These are phyloP conservation scores for Ophiocytium majus DNA, from an alignment of 352 stramenopile genomes.

Conservation along the genomic window DNA sequence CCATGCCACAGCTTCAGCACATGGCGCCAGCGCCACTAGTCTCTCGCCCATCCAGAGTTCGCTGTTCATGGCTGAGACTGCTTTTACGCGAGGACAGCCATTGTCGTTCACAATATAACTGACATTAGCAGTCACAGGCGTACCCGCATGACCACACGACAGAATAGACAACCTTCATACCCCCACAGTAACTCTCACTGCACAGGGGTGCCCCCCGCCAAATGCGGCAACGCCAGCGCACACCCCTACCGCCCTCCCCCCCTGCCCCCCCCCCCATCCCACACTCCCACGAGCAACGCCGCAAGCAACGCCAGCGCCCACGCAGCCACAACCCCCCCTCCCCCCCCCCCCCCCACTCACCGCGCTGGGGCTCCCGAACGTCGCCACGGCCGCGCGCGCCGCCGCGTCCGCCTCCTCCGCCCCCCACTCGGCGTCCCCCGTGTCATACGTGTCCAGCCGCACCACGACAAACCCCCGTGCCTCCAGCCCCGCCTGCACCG, in stretches of 20 bases:
- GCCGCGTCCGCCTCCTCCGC: constrained; percentile 15
- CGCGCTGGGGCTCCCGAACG: constrained; percentile 47
- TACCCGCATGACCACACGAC: too few species aligned
- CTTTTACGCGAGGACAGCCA: too few species aligned
- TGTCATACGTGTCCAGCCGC: constrained; percentile 54
- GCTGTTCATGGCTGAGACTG: too few species aligned
- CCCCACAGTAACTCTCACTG: not conserved
- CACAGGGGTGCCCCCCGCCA: not conserved
- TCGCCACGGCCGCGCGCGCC: constrained; percentile 28
- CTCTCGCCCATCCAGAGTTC: too few species aligned
- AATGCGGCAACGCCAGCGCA: not conserved
- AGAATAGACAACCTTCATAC: too few species aligned
- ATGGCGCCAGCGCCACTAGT: too few species aligned
- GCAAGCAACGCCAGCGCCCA: not conserved
- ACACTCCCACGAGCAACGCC: too few species aligned
- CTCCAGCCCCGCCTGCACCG: constrained; percentile 40
- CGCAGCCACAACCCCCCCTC: not conserved
- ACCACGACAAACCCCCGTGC: constrained; percentile 44
- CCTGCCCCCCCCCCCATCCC: too few species aligned
- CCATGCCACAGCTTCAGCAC: too few species aligned
- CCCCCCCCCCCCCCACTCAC: constrained; percentile 42
- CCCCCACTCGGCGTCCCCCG: constrained; percentile 38
- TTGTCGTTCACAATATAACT: too few species aligned
- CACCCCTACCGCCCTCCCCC: too few species aligned
- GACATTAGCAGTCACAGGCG: too few species aligned